A percentile compares a stretch with the other conserved stretches of the same genome.
Conservation (phyloP, 192 early-diverging fungal genomes). For the Jimgerdemannia lactiflua region DNA sequence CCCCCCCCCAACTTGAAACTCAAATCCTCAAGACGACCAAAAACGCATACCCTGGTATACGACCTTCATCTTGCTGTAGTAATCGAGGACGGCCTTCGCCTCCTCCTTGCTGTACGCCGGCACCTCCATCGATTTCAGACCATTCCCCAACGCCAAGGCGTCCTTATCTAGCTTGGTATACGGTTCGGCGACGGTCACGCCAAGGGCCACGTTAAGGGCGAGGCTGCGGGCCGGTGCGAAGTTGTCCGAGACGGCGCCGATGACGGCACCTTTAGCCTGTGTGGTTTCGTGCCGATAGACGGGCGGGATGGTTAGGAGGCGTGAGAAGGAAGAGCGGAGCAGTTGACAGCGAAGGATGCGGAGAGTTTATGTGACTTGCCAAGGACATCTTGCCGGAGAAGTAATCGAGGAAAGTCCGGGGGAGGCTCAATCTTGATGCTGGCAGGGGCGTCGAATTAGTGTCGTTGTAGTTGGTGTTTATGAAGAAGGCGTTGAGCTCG, state of each 20-base stretch:
- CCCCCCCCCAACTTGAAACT: background rate
- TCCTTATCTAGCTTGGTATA: slow-evolving; percentile 29
- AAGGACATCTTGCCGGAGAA: slow-evolving; percentile 42
- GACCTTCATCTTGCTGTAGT: slow-evolving; percentile 39
- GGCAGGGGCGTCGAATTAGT: slow-evolving; percentile 36
- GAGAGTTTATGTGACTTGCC: slow-evolving; percentile 6
- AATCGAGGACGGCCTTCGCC: slow-evolving; percentile 43
- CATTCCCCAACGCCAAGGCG: slow-evolving; percentile 28
- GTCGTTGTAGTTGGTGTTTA: slow-evolving; percentile 38
- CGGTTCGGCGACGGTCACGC: slow-evolving; percentile 25
- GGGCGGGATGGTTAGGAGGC: background rate
- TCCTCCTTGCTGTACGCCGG: slow-evolving; percentile 37
- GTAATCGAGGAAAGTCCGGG: slow-evolving; percentile 43
- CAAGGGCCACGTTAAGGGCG: slow-evolving; percentile 33
- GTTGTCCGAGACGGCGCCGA: slow-evolving; percentile 36
- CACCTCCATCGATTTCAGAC: slow-evolving; percentile 30
- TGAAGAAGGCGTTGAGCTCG: slow-evolving; percentile 47
- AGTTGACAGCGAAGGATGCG: background rate
- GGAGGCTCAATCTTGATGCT: slow-evolving; percentile 34
- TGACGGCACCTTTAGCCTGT: slow-evolving; percentile 32
- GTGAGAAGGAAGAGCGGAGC: background rate
- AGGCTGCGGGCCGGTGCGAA: slow-evolving; percentile 17
- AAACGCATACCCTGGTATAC: slow-evolving; percentile 18
- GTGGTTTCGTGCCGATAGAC: background rate
- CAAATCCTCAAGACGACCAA: slow-evolving; percentile 1